Evolutionary conservation across 148 eudicot genomes (phyloP).

Genomic region (Pouteria glomerata): DNA sequence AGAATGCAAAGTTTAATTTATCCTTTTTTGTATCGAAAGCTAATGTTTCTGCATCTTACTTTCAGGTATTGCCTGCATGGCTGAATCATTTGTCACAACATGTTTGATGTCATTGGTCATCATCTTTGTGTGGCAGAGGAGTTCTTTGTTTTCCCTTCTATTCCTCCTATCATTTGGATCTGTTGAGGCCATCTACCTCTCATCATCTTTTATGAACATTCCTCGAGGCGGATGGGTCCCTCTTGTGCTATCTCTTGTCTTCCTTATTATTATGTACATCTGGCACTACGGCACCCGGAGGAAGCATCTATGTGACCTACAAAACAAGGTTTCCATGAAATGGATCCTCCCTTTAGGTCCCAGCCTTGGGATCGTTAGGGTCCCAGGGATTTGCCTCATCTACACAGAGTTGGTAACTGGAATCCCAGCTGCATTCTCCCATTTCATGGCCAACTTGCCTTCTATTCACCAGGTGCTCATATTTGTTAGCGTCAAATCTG

Average conservation of each 20-base stretch:
- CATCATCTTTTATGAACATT: slow-evolving; percentile 31
- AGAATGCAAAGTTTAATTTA: not conserved
- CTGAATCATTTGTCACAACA: slow-evolving; percentile 34
- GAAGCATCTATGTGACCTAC: slow-evolving; percentile 35
- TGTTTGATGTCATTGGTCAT: slow-evolving; percentile 38
- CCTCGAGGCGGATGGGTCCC: slow-evolving; percentile 41
- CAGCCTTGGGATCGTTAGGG: slow-evolving; percentile 41
- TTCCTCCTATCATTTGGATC: slow-evolving; percentile 32
- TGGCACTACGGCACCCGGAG: slow-evolving; percentile 47
- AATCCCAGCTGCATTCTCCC: slow-evolving; percentile 43
- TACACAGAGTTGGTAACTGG: slow-evolving; percentile 45
- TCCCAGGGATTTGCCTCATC: slow-evolving; percentile 50
- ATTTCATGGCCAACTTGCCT: slow-evolving; percentile 45
- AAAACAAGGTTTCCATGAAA: slow-evolving; percentile 52
- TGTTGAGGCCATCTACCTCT: slow-evolving; percentile 32
- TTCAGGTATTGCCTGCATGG: slow-evolving; percentile 41
- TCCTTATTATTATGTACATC: slow-evolving; percentile 27
- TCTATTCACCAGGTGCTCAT: slow-evolving; percentile 48
- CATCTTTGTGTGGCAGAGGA: slow-evolving; percentile 34
- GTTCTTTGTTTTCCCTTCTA: slow-evolving; percentile 17
- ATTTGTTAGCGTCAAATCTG: slow-evolving; percentile 39
- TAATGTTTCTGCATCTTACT: not conserved
- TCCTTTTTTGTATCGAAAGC: not conserved
- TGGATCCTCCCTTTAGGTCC: slow-evolving; percentile 48
- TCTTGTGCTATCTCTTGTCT: slow-evolving; percentile 26